A percentile compares a stretch with the other conserved stretches of the same genome.
phyloP scores from a whole-genome alignment of 305 asterid species.

The Fraxinus baroniana region DNA sequence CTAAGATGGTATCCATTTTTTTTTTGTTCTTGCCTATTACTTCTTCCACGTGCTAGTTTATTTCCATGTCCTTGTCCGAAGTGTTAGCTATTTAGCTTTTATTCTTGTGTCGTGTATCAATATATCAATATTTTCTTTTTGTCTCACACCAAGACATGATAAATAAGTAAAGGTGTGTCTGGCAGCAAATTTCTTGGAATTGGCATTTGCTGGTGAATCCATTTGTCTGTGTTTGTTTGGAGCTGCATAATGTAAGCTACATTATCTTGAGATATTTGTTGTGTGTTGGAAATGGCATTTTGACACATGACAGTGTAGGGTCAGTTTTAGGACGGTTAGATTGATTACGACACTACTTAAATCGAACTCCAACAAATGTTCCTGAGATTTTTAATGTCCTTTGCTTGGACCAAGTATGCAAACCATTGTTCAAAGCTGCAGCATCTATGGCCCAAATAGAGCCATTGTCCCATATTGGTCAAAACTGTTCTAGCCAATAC shows the following conservation, averaged over 20 bases:
- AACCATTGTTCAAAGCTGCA: not conserved
- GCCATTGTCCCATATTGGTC: not conserved
- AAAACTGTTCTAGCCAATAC: not conserved
- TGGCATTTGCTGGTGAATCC: not conserved
- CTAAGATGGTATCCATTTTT: conserved; percentile 6
- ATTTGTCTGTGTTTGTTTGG: conserved; percentile 8
- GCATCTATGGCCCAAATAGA: not conserved
- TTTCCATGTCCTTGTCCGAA: not conserved
- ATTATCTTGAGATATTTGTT: not conserved
- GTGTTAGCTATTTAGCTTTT: not conserved
- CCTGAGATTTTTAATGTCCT: not conserved
- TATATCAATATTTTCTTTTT: not conserved
- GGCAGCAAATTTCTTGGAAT: not conserved
- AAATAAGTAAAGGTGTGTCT: conserved; percentile 16
- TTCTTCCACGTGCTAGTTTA: not conserved
- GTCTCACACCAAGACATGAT: not conserved
- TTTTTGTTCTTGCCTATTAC: conserved; percentile 5
- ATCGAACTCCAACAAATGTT: not conserved
- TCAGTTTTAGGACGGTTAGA: not conserved
- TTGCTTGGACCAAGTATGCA: not conserved
- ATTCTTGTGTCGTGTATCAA: not conserved
- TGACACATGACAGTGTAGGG: not conserved
- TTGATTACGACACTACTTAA: not conserved
- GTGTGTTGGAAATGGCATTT: conserved; percentile 16
- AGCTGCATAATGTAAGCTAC: not conserved